Base-by-base conservation (phyloP, 352 stramenopile genomes). In the Lagenidium giganteum region DNA sequence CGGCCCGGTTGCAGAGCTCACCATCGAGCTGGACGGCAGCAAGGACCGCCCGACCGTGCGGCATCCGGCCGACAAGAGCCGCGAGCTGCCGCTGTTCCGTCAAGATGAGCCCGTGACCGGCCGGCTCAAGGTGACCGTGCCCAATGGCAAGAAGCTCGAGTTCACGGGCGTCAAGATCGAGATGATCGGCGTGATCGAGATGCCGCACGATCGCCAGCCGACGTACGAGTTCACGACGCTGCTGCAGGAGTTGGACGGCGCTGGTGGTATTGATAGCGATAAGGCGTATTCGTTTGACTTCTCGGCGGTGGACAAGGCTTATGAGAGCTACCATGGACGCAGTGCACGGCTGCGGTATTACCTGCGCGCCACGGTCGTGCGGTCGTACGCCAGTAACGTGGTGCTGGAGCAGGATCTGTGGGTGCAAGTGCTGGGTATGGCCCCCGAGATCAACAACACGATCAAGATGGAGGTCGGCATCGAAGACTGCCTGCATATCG, bases 381-480 rank as follows among this genome's bases (percentile, higher is more conserved):
- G 94, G 14, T 93, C 84, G 42, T 98, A 97, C 66, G 69, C 94
- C 21, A 89, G 75, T 33, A 95, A 83, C 43, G 57, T 98, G 4
- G 82, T 85, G 3, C 69, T 91, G 26, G 96, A 98, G 63, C 87
- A 97, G 50, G 95, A 98, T 46, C 57, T 99, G 23, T 86, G 89
- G 62, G 79, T 99, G 20, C 93, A 98, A 57, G 56, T 61, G 11
- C 42, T 89, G 3, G 59, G 47, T 8, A 36, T 46, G 0, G 52
- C 70, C 42, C 92, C 93, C 8, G 67, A 77, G 26, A 58, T 95
- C 43, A 93, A 96, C 62, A 85, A 93, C 53, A 75, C 87, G 12
- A 98, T 98, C 47, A 98, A 98, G 70, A 98, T 98, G 94, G 96
- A 98, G 51, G 89, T 97, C 23, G 97, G 97, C 14, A 99, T 99